These are phyloP conservation scores for Starmerella bombicola DNA, from an alignment of 805 yeast genomes.

Conservation along the genomic window DNA sequence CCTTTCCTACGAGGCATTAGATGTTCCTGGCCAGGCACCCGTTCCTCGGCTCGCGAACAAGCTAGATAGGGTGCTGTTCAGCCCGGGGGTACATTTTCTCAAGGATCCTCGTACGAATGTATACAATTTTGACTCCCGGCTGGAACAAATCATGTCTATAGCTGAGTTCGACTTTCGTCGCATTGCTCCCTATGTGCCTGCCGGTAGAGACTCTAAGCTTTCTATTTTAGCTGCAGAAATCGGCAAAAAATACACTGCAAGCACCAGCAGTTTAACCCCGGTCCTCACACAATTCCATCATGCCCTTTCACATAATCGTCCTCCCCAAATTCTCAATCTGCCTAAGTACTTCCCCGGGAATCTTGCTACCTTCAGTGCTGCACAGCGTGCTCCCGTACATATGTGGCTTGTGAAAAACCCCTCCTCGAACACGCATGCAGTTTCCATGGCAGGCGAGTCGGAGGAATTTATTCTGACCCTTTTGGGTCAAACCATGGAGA, in stretches of 20 bases:
- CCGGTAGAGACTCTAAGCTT: conserved; percentile 51
- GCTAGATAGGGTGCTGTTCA: conserved; percentile 59
- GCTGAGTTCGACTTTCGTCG: conserved; percentile 53
- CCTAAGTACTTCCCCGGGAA: conserved; percentile 35
- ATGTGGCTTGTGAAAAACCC: conserved; percentile 42
- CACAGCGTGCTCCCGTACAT: conserved; percentile 43
- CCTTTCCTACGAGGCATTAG: conserved; percentile 13
- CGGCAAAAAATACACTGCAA: conserved; percentile 43
- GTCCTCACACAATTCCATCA: conserved; percentile 62
- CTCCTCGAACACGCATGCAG: conserved; percentile 39
- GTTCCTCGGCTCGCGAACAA: conserved; percentile 53
- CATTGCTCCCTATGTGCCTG: conserved; percentile 46
- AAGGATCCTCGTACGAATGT: conserved; percentile 68
- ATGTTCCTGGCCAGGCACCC: conserved; percentile 24
- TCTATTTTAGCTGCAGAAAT: conserved; percentile 35
- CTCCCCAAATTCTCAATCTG: conserved; percentile 36
- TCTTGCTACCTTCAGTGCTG: conserved; percentile 31
- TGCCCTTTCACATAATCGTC: conserved; percentile 49
- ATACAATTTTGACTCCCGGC: conserved; percentile 51
- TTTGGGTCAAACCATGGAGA: conserved; percentile 71
- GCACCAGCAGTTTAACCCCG: conserved; percentile 82
- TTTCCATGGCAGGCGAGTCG: conserved; percentile 57
- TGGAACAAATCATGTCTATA: conserved; percentile 48
- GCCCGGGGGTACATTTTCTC: conserved; percentile 67
- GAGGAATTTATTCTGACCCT: conserved; percentile 55